A percentile compares a stretch with the other conserved stretches of the same genome.
Conservation (phyloP, 495 filamentous ascomycete species). For the Penicillium coffeae region DNA sequence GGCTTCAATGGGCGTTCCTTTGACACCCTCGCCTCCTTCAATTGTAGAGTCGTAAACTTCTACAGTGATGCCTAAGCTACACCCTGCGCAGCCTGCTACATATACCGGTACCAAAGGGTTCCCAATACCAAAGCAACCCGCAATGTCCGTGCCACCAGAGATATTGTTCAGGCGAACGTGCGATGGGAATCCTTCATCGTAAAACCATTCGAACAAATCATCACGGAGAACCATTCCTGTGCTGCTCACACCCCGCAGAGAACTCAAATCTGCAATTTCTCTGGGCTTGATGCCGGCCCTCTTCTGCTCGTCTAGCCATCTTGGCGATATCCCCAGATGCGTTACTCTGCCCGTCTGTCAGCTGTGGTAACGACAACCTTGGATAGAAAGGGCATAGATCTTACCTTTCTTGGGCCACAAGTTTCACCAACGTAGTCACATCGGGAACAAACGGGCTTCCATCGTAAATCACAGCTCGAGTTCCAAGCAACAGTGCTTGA, state of each 20-base stretch:
- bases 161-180: conserved; percentile 64
- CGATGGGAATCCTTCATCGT: conserved; percentile 66
- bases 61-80: conserved; percentile 59
- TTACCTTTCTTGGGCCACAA: conserved; percentile 51
- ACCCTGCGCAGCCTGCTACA: conserved; percentile 63
- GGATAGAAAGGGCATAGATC: conserved; percentile 19
- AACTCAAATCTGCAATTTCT: conserved; percentile 56
- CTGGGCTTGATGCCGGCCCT: conserved; percentile 56
- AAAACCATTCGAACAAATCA: conserved; percentile 75
- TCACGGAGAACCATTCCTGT: conserved; percentile 79
- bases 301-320: conserved; percentile 66
- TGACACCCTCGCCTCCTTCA: conserved; percentile 46
- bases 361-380: background rate
- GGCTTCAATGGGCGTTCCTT: conserved; percentile 47
- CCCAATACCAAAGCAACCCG: conserved; percentile 63
- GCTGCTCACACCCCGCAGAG: conserved; percentile 53
- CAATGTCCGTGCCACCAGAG: conserved; percentile 74
- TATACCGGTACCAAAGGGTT: conserved; percentile 68
- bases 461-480: conserved; percentile 63
- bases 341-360: conserved; percentile 31
- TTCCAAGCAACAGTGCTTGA: conserved; percentile 49
- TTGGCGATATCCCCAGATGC: conserved; percentile 65
- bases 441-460: conserved; percentile 71
- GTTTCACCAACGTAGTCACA: conserved; percentile 51
- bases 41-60: conserved; percentile 56